Conservation (phyloP, 1,284 basidiomycete species). For the Apiotrichum sp. region DNA sequence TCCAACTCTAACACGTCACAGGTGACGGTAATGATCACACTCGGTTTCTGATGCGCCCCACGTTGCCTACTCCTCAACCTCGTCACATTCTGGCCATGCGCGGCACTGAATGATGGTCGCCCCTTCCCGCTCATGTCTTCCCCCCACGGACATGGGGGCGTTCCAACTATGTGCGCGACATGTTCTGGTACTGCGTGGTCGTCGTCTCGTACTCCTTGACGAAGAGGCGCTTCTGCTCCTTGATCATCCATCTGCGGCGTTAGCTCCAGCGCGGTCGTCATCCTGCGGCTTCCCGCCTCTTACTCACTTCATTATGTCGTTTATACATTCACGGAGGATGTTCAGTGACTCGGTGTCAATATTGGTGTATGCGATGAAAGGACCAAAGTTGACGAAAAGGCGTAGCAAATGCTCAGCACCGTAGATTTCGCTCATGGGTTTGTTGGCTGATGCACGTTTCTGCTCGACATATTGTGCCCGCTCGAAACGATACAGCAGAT, state of each 20-base stretch:
- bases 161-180: conserved; percentile 36
- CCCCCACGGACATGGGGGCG: background rate
- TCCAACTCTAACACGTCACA: no score
- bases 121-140: background rate
- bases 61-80: no score
- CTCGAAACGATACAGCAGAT: conserved; percentile 90
- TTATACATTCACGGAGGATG: conserved; percentile 81
- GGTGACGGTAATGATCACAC: no score
- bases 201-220: conserved; percentile 49
- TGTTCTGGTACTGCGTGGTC: conserved; percentile 46
- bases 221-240: conserved; percentile 47
- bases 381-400: conserved; percentile 65
- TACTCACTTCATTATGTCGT: conserved; percentile 77
- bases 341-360: conserved; percentile 82
- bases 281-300: background rate
- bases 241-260: conserved; percentile 47
- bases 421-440: conserved; percentile 84
- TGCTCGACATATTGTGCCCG: conserved; percentile 83
- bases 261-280: background rate
- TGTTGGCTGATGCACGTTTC: conserved; percentile 64
- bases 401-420: conserved; percentile 90
- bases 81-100: no score
- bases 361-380: conserved; percentile 83
- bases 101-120: no score
- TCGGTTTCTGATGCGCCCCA: no score